Conservation (phyloP, 2,329 filamentous ascomycete genomes). For the Xylaria sp. region DNA sequence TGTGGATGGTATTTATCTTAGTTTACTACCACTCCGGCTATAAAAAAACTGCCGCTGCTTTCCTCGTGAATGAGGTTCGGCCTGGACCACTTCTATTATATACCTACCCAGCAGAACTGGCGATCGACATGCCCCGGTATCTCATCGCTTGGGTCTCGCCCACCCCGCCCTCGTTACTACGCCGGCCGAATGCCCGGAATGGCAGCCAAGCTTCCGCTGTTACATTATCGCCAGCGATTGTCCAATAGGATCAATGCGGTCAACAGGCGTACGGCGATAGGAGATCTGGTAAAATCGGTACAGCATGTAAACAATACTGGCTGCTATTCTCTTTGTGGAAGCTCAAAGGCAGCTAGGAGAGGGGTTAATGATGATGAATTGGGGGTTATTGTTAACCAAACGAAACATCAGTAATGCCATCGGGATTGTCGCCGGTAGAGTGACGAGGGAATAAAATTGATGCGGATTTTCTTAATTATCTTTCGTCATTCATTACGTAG, state of each 20-base stretch:
- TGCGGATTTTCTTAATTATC: neutral
- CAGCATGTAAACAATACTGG: neutral
- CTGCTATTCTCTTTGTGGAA: slow-evolving; percentile 33
- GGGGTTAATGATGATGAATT: slow-evolving; percentile 16
- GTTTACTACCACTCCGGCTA: neutral
- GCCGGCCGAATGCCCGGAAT: slow-evolving; percentile 24
- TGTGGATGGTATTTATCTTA: neutral
- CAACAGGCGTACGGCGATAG: slow-evolving; percentile 20
- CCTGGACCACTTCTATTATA: neutral
- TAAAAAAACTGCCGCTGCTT: neutral
- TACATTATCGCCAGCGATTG: slow-evolving; percentile 25
- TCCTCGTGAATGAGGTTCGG: neutral
- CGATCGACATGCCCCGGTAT: slow-evolving; percentile 9
- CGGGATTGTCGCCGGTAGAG: too few relatives aligned
- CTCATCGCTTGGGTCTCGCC: neutral
- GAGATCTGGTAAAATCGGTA: slow-evolving; percentile 9
- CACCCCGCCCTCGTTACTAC: slow-evolving; percentile 7
- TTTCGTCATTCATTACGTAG: slow-evolving; percentile 22
- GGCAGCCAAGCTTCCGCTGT: slow-evolving; percentile 26
- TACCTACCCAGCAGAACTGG: neutral
- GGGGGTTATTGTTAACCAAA: slow-evolving; percentile 12
- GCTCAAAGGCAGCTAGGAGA: slow-evolving; percentile 25
- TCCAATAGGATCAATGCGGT: slow-evolving; percentile 19
- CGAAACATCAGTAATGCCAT: neutral
- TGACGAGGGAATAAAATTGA: neutral